A percentile compares a stretch with the other conserved stretches of the same genome.
These are phyloP conservation scores for Berkeleyomyces basicola DNA, from an alignment of 2,329 filamentous ascomycete genomes.

Conservation along the genomic window DNA sequence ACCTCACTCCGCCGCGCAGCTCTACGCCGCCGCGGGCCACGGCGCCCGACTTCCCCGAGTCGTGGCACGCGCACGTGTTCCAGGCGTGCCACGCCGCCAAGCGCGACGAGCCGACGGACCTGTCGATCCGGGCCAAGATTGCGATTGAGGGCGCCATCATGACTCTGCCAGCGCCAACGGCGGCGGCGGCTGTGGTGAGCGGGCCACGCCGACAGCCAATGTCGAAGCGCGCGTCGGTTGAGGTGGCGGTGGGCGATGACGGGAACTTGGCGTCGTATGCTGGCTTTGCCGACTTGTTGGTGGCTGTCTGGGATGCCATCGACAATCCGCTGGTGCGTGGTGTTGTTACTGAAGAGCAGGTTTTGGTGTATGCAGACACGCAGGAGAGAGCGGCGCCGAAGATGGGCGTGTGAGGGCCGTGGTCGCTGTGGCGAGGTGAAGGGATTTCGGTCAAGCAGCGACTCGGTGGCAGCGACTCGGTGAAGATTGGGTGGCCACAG, in stretches of 20 bases:
- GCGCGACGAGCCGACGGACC: conserved; percentile 3
- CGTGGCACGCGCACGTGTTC: conserved; percentile 2
- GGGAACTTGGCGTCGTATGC: background rate
- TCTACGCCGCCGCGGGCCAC: background rate
- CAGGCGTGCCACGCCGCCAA: conserved; percentile 4
- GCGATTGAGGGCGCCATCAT: conserved; percentile 8
- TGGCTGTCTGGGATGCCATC: conserved; percentile 7
- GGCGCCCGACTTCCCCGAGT: background rate
- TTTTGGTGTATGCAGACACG: background rate
- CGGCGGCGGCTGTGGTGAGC: background rate
- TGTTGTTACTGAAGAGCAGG: conserved; percentile 9
- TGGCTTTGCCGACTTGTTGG: background rate
- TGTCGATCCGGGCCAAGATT: conserved; percentile 3
- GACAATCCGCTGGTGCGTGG: conserved; percentile 9
- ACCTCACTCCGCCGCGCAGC: background rate
- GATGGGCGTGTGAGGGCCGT: background rate
- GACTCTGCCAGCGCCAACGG: background rate
- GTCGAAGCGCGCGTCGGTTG: background rate
- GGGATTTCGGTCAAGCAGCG: no score
- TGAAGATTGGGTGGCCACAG: no score
- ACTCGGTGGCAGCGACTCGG: no score
- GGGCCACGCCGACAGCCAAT: background rate
- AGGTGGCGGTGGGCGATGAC: background rate
- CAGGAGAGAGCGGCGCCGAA: background rate
- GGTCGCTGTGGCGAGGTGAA: background rate